Percentiles rank a stretch among this genome's conserved stretches.
These are phyloP conservation scores for Penicillium canescens DNA, from an alignment of 495 filamentous ascomycete species.

Conservation along the genomic window DNA sequence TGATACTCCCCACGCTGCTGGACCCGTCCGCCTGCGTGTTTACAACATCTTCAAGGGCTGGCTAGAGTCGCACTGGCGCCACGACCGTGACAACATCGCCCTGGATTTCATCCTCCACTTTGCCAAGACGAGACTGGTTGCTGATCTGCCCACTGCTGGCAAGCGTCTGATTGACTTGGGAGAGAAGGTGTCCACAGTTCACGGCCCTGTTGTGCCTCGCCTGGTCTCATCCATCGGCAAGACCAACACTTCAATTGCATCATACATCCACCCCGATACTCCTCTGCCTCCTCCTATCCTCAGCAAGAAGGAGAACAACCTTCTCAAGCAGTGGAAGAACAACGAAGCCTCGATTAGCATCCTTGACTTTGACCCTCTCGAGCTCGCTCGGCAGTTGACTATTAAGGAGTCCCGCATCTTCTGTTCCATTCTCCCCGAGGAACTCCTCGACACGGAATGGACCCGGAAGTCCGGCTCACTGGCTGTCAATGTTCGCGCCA, in stretches of 20 bases:
- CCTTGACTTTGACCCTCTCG: slow-evolving; percentile 89
- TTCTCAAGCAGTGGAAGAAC: slow-evolving; percentile 73
- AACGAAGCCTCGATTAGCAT: slow-evolving; percentile 72
- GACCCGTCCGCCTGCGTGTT: slow-evolving; percentile 82
- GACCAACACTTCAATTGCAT: slow-evolving; percentile 70
- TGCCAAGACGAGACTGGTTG: slow-evolving; percentile 67
- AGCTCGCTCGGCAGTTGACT: slow-evolving; percentile 90
- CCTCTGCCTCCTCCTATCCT: slow-evolving; percentile 69
- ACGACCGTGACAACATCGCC: slow-evolving; percentile 72
- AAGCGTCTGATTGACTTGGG: slow-evolving; percentile 76
- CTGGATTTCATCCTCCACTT: slow-evolving; percentile 76
- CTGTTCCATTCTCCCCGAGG: slow-evolving; percentile 88
- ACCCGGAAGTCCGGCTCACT: slow-evolving; percentile 76
- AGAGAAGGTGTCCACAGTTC: slow-evolving; percentile 74
- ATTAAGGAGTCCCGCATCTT: slow-evolving; percentile 93
- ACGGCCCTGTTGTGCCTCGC: slow-evolving; percentile 80
- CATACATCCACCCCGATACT: slow-evolving; percentile 67
- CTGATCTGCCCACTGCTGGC: slow-evolving; percentile 71
- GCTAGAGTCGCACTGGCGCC: slow-evolving; percentile 95
- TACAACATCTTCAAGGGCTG: slow-evolving; percentile 98
- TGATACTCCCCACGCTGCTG: slow-evolving; percentile 68
- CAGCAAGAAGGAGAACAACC: slow-evolving; percentile 70
- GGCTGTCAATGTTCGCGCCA: slow-evolving; percentile 90
- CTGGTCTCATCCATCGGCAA: slow-evolving; percentile 88
- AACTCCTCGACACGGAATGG: slow-evolving; percentile 93